Conservation (phyloP, 129 eudicot genomes). For the Lactuca saligna region DNA sequence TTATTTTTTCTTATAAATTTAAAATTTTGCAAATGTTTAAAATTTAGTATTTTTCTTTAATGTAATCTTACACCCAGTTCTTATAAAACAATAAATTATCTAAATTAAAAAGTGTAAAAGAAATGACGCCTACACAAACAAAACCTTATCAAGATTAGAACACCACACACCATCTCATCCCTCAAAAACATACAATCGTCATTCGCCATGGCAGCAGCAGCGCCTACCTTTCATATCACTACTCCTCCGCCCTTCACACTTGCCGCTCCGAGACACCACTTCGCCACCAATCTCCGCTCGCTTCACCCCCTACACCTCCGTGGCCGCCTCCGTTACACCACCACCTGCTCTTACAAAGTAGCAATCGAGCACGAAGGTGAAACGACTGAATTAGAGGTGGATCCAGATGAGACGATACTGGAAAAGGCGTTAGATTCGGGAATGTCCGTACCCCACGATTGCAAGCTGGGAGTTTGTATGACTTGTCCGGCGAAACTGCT, state of each 20-base stretch:
- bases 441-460: conserved; percentile 65
- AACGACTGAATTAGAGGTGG: conserved; percentile 71
- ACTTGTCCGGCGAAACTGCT: conserved; percentile 81
- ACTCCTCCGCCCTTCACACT: conserved; percentile 41
- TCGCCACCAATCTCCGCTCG: conserved; percentile 28
- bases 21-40: no score
- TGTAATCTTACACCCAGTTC: no score
- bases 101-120: not conserved
- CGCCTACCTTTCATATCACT: conserved; percentile 31
- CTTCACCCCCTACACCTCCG: conserved; percentile 23
- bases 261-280: conserved; percentile 28
- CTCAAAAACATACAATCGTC: conserved; percentile 22
- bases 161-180: conserved; percentile 18
- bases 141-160: conserved; percentile 51
- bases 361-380: conserved; percentile 59
- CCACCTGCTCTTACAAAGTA: conserved; percentile 57
- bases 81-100: no score
- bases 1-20: no score
- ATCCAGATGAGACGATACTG: conserved; percentile 75
- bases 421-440: conserved; percentile 71
- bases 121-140: conserved; percentile 1
- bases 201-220: conserved; percentile 43
- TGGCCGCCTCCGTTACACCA: conserved; percentile 21
- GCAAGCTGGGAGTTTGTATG: conserved; percentile 96
- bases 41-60: no score